Conservation (phyloP, 148 eudicot genomes). For the Amaranthus cruentus region DNA sequence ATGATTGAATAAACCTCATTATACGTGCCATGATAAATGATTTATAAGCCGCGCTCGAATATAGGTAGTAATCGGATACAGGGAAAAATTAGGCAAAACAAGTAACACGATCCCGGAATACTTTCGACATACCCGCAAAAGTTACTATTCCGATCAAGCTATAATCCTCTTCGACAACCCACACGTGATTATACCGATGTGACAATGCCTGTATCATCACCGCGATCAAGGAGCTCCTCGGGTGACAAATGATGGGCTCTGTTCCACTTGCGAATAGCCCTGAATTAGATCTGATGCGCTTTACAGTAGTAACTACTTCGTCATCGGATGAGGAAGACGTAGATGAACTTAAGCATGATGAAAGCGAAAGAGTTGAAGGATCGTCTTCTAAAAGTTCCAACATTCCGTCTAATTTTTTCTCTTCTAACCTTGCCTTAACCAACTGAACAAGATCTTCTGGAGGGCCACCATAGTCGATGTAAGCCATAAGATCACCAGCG, state of each 20-base stretch:
- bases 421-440: slow-evolving; percentile 56
- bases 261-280: slow-evolving; percentile 40
- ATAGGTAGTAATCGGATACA: not conserved
- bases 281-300: slow-evolving; percentile 33
- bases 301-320: slow-evolving; percentile 31
- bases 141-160: slow-evolving; percentile 72
- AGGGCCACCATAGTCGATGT: slow-evolving; percentile 59
- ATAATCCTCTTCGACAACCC: slow-evolving; percentile 72
- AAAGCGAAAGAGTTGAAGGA: slow-evolving; percentile 25
- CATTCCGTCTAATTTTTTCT: slow-evolving; percentile 48
- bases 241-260: slow-evolving; percentile 61
- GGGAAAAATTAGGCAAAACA: slow-evolving; percentile 3
- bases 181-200: slow-evolving; percentile 60
- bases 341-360: slow-evolving; percentile 28
- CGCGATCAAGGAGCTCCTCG: slow-evolving; percentile 72
- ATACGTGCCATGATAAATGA: no score
- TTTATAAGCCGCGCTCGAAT: no score
- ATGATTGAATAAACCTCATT: no score
- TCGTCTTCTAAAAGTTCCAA: slow-evolving; percentile 59
- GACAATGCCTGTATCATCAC: slow-evolving; percentile 91
- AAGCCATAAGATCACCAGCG: slow-evolving; percentile 73
- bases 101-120: slow-evolving; percentile 36
- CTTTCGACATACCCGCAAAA: slow-evolving; percentile 58
- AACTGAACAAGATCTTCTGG: slow-evolving; percentile 59
- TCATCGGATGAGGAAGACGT: slow-evolving; percentile 67